Percentiles rank a stretch among this genome's conserved stretches.
phyloP scores from a whole-genome alignment of 2,329 filamentous ascomycete genomes.

The Drechslera avenae region DNA sequence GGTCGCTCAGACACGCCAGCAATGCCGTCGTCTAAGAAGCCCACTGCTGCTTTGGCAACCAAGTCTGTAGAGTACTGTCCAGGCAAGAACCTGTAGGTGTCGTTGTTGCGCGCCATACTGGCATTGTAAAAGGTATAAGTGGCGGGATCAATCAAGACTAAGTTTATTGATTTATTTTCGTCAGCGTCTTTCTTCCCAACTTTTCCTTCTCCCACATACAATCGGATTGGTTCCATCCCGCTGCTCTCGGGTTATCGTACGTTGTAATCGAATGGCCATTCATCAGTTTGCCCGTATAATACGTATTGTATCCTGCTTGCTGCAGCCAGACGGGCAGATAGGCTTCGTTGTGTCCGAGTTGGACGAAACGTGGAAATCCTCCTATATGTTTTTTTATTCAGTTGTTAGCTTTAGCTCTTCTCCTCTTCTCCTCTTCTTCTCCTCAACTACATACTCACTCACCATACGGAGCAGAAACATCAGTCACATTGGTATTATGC shows the following conservation, averaged over 20 bases:
- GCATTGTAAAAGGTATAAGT: constrained; percentile 73
- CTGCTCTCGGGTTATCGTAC: constrained; percentile 63
- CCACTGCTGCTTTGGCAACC: constrained; percentile 62
- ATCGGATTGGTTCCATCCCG: constrained; percentile 64
- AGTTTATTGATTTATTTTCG: too few relatives aligned
- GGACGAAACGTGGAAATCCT: constrained; percentile 69
- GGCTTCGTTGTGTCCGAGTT: constrained; percentile 67
- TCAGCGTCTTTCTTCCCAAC: constrained; percentile 1
- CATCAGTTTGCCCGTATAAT: constrained; percentile 75
- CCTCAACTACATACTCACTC: constrained; percentile 11
- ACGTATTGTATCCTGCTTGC: constrained; percentile 69
- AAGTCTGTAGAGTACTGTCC: constrained; percentile 65
- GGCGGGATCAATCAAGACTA: constrained; percentile 63
- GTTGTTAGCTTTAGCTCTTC: not conserved
- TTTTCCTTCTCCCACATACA: constrained; percentile 24
- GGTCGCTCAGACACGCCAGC: constrained; percentile 54
- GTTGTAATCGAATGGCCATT: constrained; percentile 67
- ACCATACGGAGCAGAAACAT: constrained; percentile 61
- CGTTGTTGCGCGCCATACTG: constrained; percentile 65
- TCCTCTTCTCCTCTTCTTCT: not conserved
- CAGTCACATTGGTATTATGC: constrained; percentile 74
- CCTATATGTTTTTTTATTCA: too few relatives aligned
- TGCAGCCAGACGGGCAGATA: constrained; percentile 76
- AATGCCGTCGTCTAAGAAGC: constrained; percentile 66
- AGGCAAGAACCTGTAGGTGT: constrained; percentile 60